Base-by-base conservation (phyloP, 371 early-diverging fungal species). In the Lichtheimia hyalospora region DNA sequence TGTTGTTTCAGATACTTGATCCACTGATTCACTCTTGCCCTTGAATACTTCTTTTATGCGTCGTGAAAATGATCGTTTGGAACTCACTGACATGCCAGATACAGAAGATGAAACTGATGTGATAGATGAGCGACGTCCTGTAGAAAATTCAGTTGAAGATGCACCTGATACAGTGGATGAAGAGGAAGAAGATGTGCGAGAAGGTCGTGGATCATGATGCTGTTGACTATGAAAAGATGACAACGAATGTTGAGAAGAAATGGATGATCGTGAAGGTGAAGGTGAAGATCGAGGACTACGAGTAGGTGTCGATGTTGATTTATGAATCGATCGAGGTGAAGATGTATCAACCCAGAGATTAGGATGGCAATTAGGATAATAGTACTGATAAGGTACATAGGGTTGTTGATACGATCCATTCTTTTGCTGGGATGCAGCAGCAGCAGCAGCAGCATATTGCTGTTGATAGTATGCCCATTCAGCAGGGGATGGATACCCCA, bases 21-120 rank as follows among this genome's bases (percentile, higher is more conserved):
- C 25, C 2, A 3, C 54, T 34, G 24, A 10, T 28, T 28, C 39
- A 34, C 7, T 40, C 34, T 40, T 52, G 40, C 49, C 7, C 67
- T 75, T 79, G 41, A 79, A 79, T 2, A 79, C 79, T 28, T 71
- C 68, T 3, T 75, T 71, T 7, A 79, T 63, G 24, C 68, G 64
- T 58, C 74, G 73, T 5, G 74, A 67, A 8, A 79, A 41, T 1
- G 79, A 75, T 41, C 66, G 49, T 46, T 77, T 77, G 28, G 70
- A 63, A n/a, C 52, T 67, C 15, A 60, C 52, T 3, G 63, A 60
- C 53, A 62, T 59, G 16, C 59, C 62, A 13, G 65, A 64, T 1
- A 52, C 57, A 7, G 70, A 70, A 16, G 77, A 76, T 25, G 57
- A 62, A 13, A 71, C 58, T 1, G 78, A 78, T 14, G 61, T 60